Conservation (phyloP, 1,284 basidiomycete genomes). For the Paramarasmius palmivorus region DNA sequence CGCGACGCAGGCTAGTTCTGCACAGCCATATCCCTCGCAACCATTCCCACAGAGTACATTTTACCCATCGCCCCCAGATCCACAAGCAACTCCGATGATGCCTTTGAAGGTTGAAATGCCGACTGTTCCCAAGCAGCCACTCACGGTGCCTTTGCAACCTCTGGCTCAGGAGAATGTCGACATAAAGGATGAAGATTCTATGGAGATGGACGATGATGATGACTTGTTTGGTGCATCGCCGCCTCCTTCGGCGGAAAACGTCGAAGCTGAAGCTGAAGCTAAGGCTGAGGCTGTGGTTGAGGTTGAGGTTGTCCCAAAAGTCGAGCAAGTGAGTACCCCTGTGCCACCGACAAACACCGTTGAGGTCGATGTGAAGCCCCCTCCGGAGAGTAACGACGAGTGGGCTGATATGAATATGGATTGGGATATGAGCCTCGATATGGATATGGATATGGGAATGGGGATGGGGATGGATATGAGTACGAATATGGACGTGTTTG, state of each 20-base stretch:
- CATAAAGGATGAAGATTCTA: background rate
- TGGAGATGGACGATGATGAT: background rate
- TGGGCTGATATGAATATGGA: background rate
- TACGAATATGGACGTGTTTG: constrained; percentile 25
- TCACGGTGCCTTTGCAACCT: background rate
- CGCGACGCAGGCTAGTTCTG: background rate
- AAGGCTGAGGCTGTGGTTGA: background rate
- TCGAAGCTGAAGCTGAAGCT: background rate
- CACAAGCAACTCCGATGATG: constrained; percentile 14
- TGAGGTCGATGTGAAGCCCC: background rate
- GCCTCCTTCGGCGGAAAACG: background rate
- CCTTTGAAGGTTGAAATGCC: background rate
- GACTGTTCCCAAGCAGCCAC: too few species aligned
- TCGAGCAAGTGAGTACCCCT: too few species aligned
- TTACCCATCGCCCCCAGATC: constrained; percentile 56
- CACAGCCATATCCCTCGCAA: constrained; percentile 11
- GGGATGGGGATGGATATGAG: constrained; percentile 44
- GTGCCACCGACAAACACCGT: background rate
- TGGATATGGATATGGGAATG: constrained; percentile 47
- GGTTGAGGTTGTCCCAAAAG: too few species aligned
- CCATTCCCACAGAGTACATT: constrained; percentile 30
- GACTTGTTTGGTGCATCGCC: constrained; percentile 2
- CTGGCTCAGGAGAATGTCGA: background rate
- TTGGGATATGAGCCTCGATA: constrained; percentile 37
- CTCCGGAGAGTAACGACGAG: background rate